These are phyloP conservation scores for Poa annua DNA, from an alignment of 176 grass and related monocot species.

Conservation along the genomic window DNA sequence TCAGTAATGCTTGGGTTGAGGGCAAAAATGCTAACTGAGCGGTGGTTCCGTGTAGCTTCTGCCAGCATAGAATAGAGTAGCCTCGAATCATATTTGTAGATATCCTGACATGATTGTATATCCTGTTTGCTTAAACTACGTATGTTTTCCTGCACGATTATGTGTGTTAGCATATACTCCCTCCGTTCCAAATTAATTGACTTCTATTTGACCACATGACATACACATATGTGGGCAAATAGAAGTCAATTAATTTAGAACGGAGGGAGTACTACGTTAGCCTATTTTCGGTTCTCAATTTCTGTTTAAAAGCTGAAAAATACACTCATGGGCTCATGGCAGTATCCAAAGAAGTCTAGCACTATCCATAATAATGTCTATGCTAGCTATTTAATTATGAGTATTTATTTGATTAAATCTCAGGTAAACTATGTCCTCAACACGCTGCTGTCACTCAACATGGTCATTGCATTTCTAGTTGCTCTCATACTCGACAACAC, in stretches of 20 bases:
- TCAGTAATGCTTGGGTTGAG: constrained; percentile 7
- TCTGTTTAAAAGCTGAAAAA: background rate
- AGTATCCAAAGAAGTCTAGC: background rate
- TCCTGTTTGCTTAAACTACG: background rate
- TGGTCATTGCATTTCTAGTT: constrained; percentile 97
- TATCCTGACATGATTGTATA: background rate
- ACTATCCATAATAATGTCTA: background rate
- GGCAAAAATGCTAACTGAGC: background rate
- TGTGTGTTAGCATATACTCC: constrained; percentile 6
- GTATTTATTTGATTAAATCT: constrained; percentile 31
- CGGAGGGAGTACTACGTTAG: too few species aligned
- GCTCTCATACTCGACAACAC: constrained; percentile 87
- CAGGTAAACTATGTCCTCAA: constrained; percentile 95
- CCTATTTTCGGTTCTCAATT: background rate
- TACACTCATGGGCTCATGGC: background rate
- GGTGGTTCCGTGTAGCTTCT: background rate
- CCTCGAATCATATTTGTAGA: background rate
- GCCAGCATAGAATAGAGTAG: background rate
- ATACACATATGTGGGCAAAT: too few species aligned
- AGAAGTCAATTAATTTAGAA: too few species aligned
- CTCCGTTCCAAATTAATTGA: too few species aligned
- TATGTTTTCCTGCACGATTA: background rate
- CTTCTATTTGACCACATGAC: too few species aligned
- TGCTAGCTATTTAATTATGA: constrained; percentile 27
- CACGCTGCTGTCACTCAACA: constrained; percentile 80